Evolutionary conservation across 2,329 filamentous ascomycete species (phyloP).

Genomic region (Zalaria sp.): DNA sequence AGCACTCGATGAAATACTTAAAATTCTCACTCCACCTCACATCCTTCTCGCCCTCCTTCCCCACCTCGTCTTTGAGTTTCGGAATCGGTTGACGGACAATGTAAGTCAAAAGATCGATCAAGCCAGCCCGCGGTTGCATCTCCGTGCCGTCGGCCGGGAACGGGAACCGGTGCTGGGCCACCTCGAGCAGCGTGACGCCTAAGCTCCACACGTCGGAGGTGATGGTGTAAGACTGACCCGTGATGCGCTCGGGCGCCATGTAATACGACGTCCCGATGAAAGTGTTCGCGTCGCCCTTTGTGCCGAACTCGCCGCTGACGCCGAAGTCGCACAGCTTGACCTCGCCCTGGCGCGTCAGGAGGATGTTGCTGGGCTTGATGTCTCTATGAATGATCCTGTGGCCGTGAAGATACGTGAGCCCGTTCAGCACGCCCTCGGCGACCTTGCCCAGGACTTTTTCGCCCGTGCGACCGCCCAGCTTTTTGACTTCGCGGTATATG

Average conservation of each 20-base stretch:
- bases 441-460: conserved; percentile 97
- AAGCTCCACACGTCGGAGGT: conserved; percentile 98
- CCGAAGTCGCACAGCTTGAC: conserved; percentile 98
- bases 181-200: conserved; percentile 91
- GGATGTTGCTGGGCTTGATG: conserved; percentile 96
- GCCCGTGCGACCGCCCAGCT: conserved; percentile 82
- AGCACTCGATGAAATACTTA: conserved; percentile 99
- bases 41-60: conserved; percentile 43
- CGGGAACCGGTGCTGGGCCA: conserved; percentile 96
- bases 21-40: conserved; percentile 96
- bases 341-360: conserved; percentile 80
- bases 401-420: conserved; percentile 85
- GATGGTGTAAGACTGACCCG: conserved; percentile 94
- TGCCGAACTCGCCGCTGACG: conserved; percentile 93
- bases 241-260: conserved; percentile 94
- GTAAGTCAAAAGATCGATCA: conserved; percentile 93
- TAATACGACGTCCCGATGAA: conserved; percentile 99
- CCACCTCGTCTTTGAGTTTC: conserved; percentile 83
- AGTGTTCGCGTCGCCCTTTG: conserved; percentile 95
- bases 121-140: conserved; percentile 79
- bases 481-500: conserved; percentile 95
- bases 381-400: conserved; percentile 97
- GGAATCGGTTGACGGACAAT: conserved; percentile 94
- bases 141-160: conserved; percentile 95
- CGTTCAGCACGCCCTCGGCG: conserved; percentile 84